Evolutionary conservation across 2,329 filamentous ascomycete species (phyloP), one percentile per base, ranked within the genome.

Genomic region (Zelopaecilomyces penicillatus): DNA sequence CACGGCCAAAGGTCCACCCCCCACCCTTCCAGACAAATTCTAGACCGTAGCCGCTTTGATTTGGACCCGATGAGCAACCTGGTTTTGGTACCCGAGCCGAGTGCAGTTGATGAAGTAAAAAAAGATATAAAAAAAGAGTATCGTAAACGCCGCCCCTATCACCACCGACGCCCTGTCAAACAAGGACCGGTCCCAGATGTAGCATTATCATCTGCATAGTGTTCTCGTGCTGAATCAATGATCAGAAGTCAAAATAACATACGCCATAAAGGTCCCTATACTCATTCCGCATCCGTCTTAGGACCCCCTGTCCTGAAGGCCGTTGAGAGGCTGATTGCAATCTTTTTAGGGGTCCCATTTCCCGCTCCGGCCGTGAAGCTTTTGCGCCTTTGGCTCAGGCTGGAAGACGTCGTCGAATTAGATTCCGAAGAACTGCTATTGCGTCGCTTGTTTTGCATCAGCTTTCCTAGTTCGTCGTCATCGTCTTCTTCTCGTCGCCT

Each of bases 401-500:
- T 63, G n/a, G 66, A 57, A 10, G 64, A 52, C 33, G 54, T 51
- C 19, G 66, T 61, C 3, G 62, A 50, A 37, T 66, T 71, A 7
- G 67, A 64, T 11, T 67, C 69, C 3, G 68, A 68, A 6, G 76
- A 74, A 44, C 67, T 71, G 59, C 75, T 80, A 55, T 77, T 82
- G 33, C 80, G 74, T 35, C 80, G 73, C 58, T 82, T 83, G 57
- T 70, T 71, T 40, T 76, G 69, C 52, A 87, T 80, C 55, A 96
- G 74, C 65, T 93, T 95, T 44, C 82, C 82, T n/a, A 97, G 68
- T 57, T 91, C 87, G 52, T 96, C 90, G 45, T 95, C 90, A 38
- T 96, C 91, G 50, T 95, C 88, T 46, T 96, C 91, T 60, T 95
- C 90, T 55, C 93, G 80, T 39, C 91, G 79, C 39, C 91, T 83